A percentile compares a stretch with the other conserved stretches of the same genome.
Evolutionary conservation across 2,329 filamentous ascomycete genomes (phyloP).

Genomic region (Penicillium hesseltinei): DNA sequence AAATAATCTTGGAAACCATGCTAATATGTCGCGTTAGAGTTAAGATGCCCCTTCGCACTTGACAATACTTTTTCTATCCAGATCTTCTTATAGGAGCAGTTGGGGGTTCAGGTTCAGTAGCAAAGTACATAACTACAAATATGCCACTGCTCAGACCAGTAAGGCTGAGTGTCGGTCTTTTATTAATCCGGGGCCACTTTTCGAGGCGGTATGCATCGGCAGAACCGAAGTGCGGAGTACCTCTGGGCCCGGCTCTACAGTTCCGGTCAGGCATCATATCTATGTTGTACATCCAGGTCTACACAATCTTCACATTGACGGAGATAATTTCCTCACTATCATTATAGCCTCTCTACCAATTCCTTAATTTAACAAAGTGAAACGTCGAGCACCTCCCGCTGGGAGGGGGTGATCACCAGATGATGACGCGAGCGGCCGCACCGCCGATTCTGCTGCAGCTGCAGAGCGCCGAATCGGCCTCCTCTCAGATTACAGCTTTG

Average conservation of each 20-base stretch:
- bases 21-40: not conserved
- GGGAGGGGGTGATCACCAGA: conserved; percentile 35
- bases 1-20: not conserved
- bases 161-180: not conserved
- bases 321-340: not conserved
- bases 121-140: not conserved
- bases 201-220: not conserved
- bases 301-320: not conserved
- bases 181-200: not conserved
- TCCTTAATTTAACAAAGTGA: not conserved
- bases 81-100: not conserved
- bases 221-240: conserved; percentile 4
- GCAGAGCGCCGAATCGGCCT: conserved; percentile 50
- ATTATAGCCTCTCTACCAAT: not conserved
- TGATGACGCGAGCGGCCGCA: conserved; percentile 56
- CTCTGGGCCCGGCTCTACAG: conserved; percentile 1
- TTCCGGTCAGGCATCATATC: conserved; percentile 1
- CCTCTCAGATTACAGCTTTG: conserved; percentile 55
- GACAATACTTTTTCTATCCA: not conserved
- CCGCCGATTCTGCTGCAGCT: conserved; percentile 59
- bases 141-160: not conserved
- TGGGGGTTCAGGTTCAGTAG: not conserved
- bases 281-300: not conserved
- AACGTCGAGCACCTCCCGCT: conserved; percentile 14
- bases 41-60: not conserved